phyloP scores from a whole-genome alignment of 192 early-diverging fungal genomes.

The Coemansia sp. region DNA sequence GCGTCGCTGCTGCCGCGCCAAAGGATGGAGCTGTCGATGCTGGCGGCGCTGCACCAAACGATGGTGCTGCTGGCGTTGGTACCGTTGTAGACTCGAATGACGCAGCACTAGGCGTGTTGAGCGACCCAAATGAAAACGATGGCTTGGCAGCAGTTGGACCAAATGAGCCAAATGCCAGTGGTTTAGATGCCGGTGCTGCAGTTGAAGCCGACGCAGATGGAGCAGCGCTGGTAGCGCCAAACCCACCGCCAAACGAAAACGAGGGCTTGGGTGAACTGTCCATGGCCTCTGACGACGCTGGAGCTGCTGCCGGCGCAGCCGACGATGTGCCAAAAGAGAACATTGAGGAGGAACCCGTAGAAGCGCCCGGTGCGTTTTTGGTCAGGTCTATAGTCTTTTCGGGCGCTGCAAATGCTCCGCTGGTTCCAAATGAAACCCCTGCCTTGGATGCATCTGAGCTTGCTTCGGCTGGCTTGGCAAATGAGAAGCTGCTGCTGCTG shows the following conservation, averaged over 20 bases:
- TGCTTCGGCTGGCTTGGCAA: conserved; percentile 13
- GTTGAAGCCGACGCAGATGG: neutral
- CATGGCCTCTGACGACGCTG: neutral
- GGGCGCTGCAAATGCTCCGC: conserved; percentile 13
- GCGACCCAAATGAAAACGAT: conserved; percentile 21
- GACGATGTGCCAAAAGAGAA: conserved; percentile 16
- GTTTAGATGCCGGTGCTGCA: conserved; percentile 3
- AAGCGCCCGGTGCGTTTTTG: conserved; percentile 1
- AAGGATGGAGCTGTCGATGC: conserved; percentile 20
- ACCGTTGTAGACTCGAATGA: conserved; percentile 34
- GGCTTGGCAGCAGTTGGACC: conserved; percentile 20
- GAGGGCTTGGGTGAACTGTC: conserved; percentile 4
- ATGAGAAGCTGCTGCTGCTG: conserved; percentile 13
- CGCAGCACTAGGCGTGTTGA: conserved; percentile 47
- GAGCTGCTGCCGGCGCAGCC: neutral
- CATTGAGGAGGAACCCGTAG: conserved; percentile 1
- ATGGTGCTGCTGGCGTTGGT: conserved; percentile 29
- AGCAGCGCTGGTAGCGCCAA: conserved; percentile 3
- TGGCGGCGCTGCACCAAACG: conserved; percentile 20
- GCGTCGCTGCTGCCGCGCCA: conserved; percentile 34
- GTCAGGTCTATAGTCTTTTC: conserved; percentile 35
- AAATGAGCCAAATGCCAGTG: conserved; percentile 10
- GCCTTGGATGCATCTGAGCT: neutral
- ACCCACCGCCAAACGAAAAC: conserved; percentile 4
- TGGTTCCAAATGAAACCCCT: conserved; percentile 12